These are phyloP conservation scores for Pseudogymnoascus sp. DNA, from an alignment of 2,329 filamentous ascomycete species.

Conservation along the genomic window DNA sequence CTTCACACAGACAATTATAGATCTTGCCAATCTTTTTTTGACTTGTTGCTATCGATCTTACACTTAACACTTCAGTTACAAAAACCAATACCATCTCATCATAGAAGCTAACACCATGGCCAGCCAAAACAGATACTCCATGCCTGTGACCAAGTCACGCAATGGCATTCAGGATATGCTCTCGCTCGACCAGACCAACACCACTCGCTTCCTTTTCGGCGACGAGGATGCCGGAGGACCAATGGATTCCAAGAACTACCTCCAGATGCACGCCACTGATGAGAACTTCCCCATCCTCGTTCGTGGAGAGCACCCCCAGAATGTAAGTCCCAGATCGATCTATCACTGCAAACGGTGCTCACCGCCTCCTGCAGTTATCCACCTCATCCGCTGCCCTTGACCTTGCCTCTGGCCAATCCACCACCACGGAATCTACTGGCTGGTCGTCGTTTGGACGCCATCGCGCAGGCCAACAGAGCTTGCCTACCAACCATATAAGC, in stretches of 20 bases:
- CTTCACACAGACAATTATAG: background rate
- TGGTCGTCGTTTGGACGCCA: conserved; percentile 29
- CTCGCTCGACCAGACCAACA: conserved; percentile 75
- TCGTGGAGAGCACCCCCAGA: conserved; percentile 38
- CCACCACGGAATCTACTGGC: conserved; percentile 47
- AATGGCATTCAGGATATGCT: conserved; percentile 58
- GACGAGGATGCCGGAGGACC: conserved; percentile 55
- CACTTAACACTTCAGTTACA: conserved; percentile 9
- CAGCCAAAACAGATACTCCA: conserved; percentile 84
- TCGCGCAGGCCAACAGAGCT: conserved; percentile 37
- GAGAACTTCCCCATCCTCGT: conserved; percentile 84
- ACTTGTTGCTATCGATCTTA: conserved; percentile 10
- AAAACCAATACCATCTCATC: conserved; percentile 13
- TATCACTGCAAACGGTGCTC: conserved; percentile 21
- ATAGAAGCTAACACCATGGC: conserved; percentile 19
- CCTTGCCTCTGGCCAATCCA: conserved; percentile 63
- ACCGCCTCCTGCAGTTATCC: conserved; percentile 57
- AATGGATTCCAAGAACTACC: conserved; percentile 60
- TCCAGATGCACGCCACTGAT: conserved; percentile 66
- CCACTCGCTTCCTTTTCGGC: conserved; percentile 77
- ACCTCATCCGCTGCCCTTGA: conserved; percentile 76
- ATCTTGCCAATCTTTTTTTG: conserved; percentile 9
- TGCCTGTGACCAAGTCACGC: conserved; percentile 73
- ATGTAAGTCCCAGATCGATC: conserved; percentile 23
- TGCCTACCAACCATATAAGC: conserved; percentile 22